Evolutionary conservation across 176 grass and related monocot genomes (phyloP), one percentile per base, ranked within the genome.

Genomic region (Cymbopogon citratus): DNA sequence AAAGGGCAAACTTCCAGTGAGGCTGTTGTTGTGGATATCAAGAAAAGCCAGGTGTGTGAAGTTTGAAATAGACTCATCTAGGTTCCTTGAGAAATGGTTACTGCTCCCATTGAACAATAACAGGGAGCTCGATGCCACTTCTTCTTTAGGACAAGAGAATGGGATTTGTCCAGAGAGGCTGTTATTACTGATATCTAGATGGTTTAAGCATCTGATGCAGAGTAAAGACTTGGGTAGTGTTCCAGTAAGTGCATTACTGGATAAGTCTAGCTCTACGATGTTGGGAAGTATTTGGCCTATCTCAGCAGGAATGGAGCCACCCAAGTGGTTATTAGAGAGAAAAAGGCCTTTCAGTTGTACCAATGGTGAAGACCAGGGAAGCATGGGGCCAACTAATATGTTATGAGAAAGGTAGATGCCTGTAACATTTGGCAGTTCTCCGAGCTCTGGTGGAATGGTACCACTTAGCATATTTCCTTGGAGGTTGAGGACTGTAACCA

Each of bases 11-110:
- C 56, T 84, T 87, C 92, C 96, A 66, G 70, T 77, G 75, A 99
- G 83, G 76, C 70, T 92, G 79, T 99, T 99, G 71, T 79, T 84
- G 78, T 99, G 96, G 77, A 99, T 83, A 83, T 99, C 96, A 71
- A 99, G 91, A 81, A 85, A 90, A 28, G 89, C 61, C 15, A 99
- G 35, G 12, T 94, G 88, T 67, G 92, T 95, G 28, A 91, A 89
- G 71, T 99, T 95, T 6, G 96, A 99, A 80, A 99, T 63, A 80
- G 77, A 95, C 43, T 83, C 81, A 15, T 84, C 84, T 51, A 99
- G 70, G 48, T 59, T 77, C 60, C 96, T 89, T 57, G 89, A 91
- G 39, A 99, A 93, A 71, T 87, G 71, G 76, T 99, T 99, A 49
- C 87, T 88, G 81, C 92, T 99, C 66, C 84, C 87, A 80, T 99